These are phyloP conservation scores for Backusella tuberculispora DNA, from an alignment of 192 early-diverging fungal genomes.

Conservation along the genomic window DNA sequence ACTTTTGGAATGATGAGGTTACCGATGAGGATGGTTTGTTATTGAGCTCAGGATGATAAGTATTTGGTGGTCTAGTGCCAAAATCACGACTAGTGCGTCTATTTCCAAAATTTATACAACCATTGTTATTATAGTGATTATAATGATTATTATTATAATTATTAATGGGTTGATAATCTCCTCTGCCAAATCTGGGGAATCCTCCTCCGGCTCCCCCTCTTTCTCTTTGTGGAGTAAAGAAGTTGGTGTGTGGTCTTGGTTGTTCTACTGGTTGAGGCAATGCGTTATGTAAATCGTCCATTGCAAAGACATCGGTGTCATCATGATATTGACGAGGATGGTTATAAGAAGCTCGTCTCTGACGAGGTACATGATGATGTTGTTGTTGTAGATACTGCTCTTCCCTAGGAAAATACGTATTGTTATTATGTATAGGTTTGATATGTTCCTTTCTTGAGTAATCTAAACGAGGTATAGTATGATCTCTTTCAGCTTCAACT, in stretches of 20 bases:
- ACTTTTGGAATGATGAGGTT: not conserved
- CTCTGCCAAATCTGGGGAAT: not conserved
- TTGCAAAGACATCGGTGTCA: conserved; percentile 33
- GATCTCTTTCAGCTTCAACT: not conserved
- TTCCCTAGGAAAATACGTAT: not conserved
- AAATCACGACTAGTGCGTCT: not conserved
- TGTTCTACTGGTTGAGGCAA: not conserved
- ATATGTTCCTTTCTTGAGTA: not conserved
- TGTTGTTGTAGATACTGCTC: not conserved
- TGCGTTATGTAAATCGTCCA: conserved; percentile 30
- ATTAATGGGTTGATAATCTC: not conserved
- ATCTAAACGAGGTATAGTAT: not conserved
- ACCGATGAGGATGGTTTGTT: not conserved
- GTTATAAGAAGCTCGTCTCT: conserved; percentile 4
- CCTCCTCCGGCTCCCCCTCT: not conserved
- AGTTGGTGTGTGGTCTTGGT: not conserved
- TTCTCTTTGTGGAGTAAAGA: not conserved
- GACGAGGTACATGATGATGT: conserved; percentile 5
- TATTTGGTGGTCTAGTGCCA: not conserved
- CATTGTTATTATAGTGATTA: not conserved
- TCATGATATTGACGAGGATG: not conserved
- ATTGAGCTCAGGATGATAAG: not conserved
- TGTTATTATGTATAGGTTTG: not conserved
- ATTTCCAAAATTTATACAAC: too few species aligned
- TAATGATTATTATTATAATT: not conserved